Conservation (phyloP, 2,329 filamentous ascomycete genomes). For the Parascedosporium putredinis region DNA sequence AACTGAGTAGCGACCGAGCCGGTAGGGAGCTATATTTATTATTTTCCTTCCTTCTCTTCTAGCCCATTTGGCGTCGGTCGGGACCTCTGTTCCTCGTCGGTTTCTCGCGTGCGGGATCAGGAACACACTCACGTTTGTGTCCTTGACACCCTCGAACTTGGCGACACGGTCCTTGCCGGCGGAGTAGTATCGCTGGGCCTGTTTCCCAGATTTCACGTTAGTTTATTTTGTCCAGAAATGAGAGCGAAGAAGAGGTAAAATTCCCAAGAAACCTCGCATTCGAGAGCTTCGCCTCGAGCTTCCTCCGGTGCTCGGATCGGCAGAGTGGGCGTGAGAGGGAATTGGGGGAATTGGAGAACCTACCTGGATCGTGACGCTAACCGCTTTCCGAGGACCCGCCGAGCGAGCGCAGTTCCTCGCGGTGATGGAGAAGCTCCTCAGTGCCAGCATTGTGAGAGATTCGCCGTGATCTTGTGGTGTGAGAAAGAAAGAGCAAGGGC, state of each 20-base stretch:
- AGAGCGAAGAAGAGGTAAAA: neutral
- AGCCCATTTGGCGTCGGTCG: constrained; percentile 16
- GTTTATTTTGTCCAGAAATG: too few species aligned
- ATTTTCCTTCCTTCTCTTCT: constrained; percentile 25
- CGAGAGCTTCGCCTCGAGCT: neutral
- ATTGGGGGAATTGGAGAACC: constrained; percentile 17
- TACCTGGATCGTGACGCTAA: constrained; percentile 46
- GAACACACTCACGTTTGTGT: constrained; percentile 60
- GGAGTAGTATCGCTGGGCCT: constrained; percentile 5
- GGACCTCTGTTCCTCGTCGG: too few species aligned
- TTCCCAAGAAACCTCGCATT: neutral
- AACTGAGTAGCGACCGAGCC: too few species aligned
- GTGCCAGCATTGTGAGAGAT: constrained; percentile 63
- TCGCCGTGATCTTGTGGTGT: constrained; percentile 13
- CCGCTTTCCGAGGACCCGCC: constrained; percentile 43
- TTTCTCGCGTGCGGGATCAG: too few species aligned
- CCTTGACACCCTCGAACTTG: constrained; percentile 88
- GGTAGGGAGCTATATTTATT: too few species aligned
- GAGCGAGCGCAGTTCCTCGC: constrained; percentile 69
- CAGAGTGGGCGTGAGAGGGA: too few species aligned
- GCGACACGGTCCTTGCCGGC: constrained; percentile 53
- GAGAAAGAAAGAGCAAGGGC: constrained; percentile 15
- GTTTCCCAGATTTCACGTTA: too few species aligned
- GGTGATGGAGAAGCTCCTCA: constrained; percentile 66
- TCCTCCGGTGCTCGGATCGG: too few species aligned